A percentile compares a stretch with the other conserved stretches of the same genome.
These are phyloP conservation scores for Bipolaris cookei DNA, from an alignment of 2,329 filamentous ascomycete genomes.

Conservation along the genomic window DNA sequence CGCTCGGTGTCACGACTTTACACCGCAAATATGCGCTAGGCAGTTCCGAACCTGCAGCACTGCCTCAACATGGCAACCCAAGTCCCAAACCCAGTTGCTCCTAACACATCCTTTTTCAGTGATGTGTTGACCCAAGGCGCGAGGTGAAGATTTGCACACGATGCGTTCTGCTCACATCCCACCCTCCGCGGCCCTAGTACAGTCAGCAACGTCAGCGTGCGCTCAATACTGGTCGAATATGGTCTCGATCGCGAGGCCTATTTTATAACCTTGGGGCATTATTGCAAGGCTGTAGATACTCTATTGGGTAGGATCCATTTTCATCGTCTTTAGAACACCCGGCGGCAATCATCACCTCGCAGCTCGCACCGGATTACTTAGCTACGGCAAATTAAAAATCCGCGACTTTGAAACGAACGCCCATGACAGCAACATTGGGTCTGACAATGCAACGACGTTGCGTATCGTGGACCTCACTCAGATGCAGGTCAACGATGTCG, in stretches of 20 bases:
- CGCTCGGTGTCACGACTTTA: background rate
- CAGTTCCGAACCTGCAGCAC: background rate
- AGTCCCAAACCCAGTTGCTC: background rate
- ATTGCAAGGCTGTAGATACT: slow-evolving; percentile 6
- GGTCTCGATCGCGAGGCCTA: background rate
- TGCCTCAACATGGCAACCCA: background rate
- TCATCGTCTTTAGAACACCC: background rate
- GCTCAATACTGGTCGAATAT: slow-evolving; percentile 5
- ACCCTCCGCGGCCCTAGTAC: slow-evolving; percentile 1
- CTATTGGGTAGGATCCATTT: background rate
- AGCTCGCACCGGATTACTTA: background rate
- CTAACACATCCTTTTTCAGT: background rate
- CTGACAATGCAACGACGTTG: background rate
- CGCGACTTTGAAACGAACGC: background rate
- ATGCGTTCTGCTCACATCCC: background rate
- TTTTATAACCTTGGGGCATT: background rate
- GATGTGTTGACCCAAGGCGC: background rate
- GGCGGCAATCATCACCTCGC: slow-evolving; percentile 18
- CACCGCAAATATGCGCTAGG: background rate
- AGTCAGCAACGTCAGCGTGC: slow-evolving; percentile 7
- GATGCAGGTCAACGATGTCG: background rate
- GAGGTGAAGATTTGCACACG: background rate
- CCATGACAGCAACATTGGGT: background rate
- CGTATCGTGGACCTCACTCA: no score
- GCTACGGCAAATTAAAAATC: background rate